Evolutionary conservation across 176 grass and related monocot species (phyloP), one percentile per base, ranked within the genome.

Genomic region (Aechmea fasciata): DNA sequence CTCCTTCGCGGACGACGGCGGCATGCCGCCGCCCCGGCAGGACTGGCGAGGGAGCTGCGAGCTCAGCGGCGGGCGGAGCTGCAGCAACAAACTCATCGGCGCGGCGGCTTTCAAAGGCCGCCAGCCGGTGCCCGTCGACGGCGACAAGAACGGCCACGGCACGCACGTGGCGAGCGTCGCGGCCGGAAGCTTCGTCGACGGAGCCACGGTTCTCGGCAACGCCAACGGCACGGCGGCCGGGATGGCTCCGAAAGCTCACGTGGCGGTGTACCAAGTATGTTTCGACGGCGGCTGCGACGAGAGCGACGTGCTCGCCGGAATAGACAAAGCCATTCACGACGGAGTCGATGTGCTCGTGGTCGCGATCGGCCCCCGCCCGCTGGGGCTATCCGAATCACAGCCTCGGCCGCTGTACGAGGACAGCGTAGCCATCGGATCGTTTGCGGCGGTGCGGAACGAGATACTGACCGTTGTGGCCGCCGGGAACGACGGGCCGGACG

Each of bases 201-300:
- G 26, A 53, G 71, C 71, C 11, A 11, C 26, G 1, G 71, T 63
- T 15, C 71, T 73, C n/a, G 71, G 71, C 54, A 63, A 61, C 2
- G 71, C 71, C 29, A 48, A 48, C 0, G 71, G 71, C 55, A 73
- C 53, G 17, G 28, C 54, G 2, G 26, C 71, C 1, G 71, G 71
- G 15, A 26, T 77, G 11, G 74, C 74, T 9, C 74, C 74, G 12
- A 65, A 28, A 2, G 74, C 74, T 22, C 65, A 77, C 29, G 0
- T 77, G 8, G 11, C 74, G 28, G 54, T 77, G n/a, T 77, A 77
- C 65, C 66, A 77, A 51, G 74, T 77, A 1, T 77, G 74, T 33
- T 1, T 10, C 48, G 7, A 4, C 50, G 25, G 15, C 8, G 65
- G 19, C 13, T 77, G 74, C 52, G 53, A 14, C 2, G 11, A 51